Base-by-base conservation (phyloP, 345 rosid species). In the Camelina sativa region DNA sequence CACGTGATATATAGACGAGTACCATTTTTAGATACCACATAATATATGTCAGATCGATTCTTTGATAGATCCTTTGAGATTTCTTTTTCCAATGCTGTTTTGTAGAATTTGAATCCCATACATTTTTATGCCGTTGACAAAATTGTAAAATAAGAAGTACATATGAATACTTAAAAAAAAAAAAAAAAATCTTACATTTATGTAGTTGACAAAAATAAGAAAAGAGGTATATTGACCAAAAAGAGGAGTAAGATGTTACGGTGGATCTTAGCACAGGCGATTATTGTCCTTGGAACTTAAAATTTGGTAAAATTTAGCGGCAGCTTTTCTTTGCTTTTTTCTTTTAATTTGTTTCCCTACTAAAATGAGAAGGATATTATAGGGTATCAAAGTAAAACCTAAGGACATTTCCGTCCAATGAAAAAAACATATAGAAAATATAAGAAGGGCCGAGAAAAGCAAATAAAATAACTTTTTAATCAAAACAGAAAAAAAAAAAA, bases 361-460 rank as follows among this genome's bases (percentile, higher is more conserved):
- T 19, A 61, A 55, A 38, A 37, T 37, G 3, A 2, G 60, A 51
- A 47, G 66, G 66, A 53, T 73, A 61, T 11, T 57, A 41, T 54
- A n/a, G 25, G 77, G 25, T 76, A 82, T 62, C n/a, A 62, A 34
- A 19, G 9, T 22, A 61, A 55, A 47, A 47, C 56, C 19, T 3
- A 54, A 74, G 88, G 94, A 60, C 41, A 75, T 20, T 71, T 80
- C 1, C 12, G 89, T 75, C 83, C 22, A 73, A 17, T 47, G 0
- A 12, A 7, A 67, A 41, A 75, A 80, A 48, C 54, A 80, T 85
- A 32, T 16, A 41, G 78, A 71, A 82, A 82, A 84, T 80, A 82
- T 84, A 85, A 67, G 89, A 85, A 82, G 79, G 83, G 83, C 86
- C 70, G 72, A 75, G 72, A 67, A 75, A 75, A 86, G 85, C 82